phyloP scores from a whole-genome alignment of 2,329 filamentous ascomycete species.

The Myriosclerotinia duriaeana region DNA sequence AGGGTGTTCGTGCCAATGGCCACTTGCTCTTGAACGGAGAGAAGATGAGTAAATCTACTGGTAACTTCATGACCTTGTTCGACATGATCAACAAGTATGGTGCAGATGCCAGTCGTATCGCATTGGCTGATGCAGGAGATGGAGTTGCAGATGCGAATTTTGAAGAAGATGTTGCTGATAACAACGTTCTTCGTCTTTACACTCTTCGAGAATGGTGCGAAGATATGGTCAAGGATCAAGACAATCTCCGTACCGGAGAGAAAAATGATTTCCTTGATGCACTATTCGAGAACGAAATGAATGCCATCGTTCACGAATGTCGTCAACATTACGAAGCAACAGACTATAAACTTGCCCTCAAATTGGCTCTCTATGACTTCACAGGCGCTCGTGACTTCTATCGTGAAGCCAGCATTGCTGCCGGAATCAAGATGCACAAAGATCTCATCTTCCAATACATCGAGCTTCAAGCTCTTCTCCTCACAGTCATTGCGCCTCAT shows the following conservation, averaged over 20 bases:
- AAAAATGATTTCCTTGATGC: conserved; percentile 79
- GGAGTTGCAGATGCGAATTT: conserved; percentile 96
- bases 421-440: conserved; percentile 82
- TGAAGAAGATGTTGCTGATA: conserved; percentile 91
- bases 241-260: conserved; percentile 71
- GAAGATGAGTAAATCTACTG: conserved; percentile 98
- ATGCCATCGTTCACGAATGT: conserved; percentile 75
- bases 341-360: conserved; percentile 83
- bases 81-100: conserved; percentile 90
- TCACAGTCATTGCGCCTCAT: conserved; percentile 85
- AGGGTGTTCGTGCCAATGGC: conserved; percentile 82
- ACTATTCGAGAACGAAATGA: conserved; percentile 92
- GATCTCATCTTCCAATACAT: conserved; percentile 78
- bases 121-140: conserved; percentile 91
- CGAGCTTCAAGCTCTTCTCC: conserved; percentile 78
- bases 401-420: conserved; percentile 75
- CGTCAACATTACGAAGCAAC: conserved; percentile 75
- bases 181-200: conserved; percentile 81
- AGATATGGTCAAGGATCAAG: conserved; percentile 71
- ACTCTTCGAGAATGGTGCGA: conserved; percentile 88
- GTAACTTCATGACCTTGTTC: conserved; percentile 91
- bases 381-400: conserved; percentile 86
- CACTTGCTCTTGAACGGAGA: conserved; percentile 93
- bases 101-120: conserved; percentile 87
- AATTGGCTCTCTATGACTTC: conserved; percentile 86